A percentile compares a stretch with the other conserved stretches of the same genome.
phyloP scores from a whole-genome alignment of 1,284 basidiomycete species.

The Rhodotorula sp. region DNA sequence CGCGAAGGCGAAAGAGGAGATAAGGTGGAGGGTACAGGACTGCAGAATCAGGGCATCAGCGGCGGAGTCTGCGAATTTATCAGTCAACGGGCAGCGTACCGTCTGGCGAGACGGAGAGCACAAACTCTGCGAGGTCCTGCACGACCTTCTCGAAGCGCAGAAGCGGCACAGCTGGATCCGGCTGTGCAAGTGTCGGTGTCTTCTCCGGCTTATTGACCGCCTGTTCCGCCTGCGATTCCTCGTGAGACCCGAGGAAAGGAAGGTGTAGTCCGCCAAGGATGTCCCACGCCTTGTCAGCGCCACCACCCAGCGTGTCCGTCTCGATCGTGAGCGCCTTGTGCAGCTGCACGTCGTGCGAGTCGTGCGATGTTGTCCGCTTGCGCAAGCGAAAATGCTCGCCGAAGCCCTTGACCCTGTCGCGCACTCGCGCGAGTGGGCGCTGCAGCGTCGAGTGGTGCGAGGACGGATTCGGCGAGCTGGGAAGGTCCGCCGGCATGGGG shows the following conservation, averaged over 20 bases:
- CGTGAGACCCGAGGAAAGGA: neutral
- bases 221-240: neutral
- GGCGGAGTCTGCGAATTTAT: no score
- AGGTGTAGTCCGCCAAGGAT: slow-evolving; percentile 16
- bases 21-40: slow-evolving; percentile 40
- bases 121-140: slow-evolving; percentile 25
- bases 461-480: neutral
- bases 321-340: slow-evolving; percentile 2
- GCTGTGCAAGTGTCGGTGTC: neutral
- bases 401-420: slow-evolving; percentile 10
- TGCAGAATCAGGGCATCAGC: neutral
- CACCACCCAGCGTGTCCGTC: slow-evolving; percentile 1
- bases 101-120: slow-evolving; percentile 32
- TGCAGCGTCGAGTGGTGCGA: neutral
- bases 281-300: slow-evolving; percentile 6
- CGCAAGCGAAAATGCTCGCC: neutral
- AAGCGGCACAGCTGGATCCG: neutral
- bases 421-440: neutral
- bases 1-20: slow-evolving; percentile 35
- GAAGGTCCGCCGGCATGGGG: neutral
- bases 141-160: slow-evolving; percentile 38
- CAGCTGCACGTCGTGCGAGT: neutral
- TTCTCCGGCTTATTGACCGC: neutral
- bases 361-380: neutral
- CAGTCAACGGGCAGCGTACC: neutral